A percentile compares a stretch with the other conserved stretches of the same genome.
These are phyloP conservation scores for Lichina pygmaea DNA, from an alignment of 495 filamentous ascomycete species.

Conservation along the genomic window DNA sequence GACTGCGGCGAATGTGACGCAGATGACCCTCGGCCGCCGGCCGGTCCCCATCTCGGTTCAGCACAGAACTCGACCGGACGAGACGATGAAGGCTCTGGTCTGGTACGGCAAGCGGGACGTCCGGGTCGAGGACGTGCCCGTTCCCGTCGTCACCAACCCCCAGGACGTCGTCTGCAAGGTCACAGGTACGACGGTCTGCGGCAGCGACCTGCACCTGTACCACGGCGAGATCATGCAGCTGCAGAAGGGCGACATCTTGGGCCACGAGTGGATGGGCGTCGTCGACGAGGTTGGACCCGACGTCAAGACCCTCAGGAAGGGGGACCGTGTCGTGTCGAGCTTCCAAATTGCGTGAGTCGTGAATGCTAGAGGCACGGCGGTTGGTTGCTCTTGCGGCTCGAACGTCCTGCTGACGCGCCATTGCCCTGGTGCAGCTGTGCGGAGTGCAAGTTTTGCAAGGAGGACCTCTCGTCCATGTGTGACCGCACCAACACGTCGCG, in stretches of 20 bases:
- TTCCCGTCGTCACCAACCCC: slow-evolving; percentile 39
- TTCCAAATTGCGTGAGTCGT: slow-evolving; percentile 63
- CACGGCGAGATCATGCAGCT: slow-evolving; percentile 45
- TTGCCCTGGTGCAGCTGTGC: background rate
- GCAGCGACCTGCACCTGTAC: slow-evolving; percentile 59
- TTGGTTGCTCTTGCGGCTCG: background rate
- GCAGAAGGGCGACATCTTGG: slow-evolving; percentile 63
- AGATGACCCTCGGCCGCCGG: slow-evolving; percentile 38
- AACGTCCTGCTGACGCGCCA: slow-evolving; percentile 3
- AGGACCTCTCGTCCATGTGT: slow-evolving; percentile 51
- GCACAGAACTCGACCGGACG: slow-evolving; percentile 23
- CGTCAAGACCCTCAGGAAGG: slow-evolving; percentile 30
- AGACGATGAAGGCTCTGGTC: slow-evolving; percentile 43
- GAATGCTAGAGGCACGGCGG: too few species aligned
- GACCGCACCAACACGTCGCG: slow-evolving; percentile 13
- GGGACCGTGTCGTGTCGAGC: slow-evolving; percentile 57
- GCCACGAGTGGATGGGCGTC: slow-evolving; percentile 71
- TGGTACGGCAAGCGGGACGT: slow-evolving; percentile 51
- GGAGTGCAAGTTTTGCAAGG: slow-evolving; percentile 49
- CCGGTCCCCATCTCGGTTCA: slow-evolving; percentile 26
- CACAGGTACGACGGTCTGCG: slow-evolving; percentile 70
- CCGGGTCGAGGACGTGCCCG: slow-evolving; percentile 16
- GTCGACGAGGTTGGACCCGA: slow-evolving; percentile 42
- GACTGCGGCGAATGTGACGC: slow-evolving; percentile 27
- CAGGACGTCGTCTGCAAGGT: slow-evolving; percentile 63